Conservation (phyloP, 2,329 filamentous ascomycete species). For the Diaporthe humulicola region DNA sequence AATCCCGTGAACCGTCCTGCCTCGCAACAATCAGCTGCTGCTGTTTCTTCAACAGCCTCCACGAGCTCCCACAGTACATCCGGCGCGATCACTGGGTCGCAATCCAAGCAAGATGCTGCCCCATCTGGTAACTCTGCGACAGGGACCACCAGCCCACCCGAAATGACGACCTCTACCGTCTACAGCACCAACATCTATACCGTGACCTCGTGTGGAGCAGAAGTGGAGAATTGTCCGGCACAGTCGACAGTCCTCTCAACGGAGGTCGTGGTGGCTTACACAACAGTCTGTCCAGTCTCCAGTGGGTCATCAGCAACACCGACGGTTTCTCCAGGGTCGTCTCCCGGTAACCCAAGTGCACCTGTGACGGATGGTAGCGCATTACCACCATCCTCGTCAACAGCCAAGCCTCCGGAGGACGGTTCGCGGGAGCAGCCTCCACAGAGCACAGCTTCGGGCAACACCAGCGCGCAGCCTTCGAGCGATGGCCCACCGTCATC, state of each 20-base stretch:
- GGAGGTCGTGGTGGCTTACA: slow-evolving; percentile 22
- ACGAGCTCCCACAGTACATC: neutral
- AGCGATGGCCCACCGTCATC: neutral
- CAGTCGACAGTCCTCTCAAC: slow-evolving; percentile 18
- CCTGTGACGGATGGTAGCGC: neutral
- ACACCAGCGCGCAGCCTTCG: neutral
- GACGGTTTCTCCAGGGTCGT: neutral
- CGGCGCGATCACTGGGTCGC: neutral
- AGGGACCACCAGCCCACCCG: neutral
- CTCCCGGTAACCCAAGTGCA: neutral
- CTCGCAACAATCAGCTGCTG: neutral
- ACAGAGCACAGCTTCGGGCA: neutral
- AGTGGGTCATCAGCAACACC: neutral
- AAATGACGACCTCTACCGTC: slow-evolving; percentile 9
- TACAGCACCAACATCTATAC: slow-evolving; percentile 31
- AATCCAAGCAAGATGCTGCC: neutral
- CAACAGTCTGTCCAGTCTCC: slow-evolving; percentile 30
- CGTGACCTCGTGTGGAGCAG: slow-evolving; percentile 30
- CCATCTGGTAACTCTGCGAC: neutral
- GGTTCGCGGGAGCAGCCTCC: neutral
- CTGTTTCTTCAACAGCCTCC: neutral
- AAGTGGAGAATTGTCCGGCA: slow-evolving; percentile 27
- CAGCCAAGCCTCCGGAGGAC: neutral
- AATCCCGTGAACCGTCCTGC: neutral
- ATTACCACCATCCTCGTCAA: neutral